Evolutionary conservation across 768 basidiomycete species (phyloP).

Genomic region (Russula emetica): DNA sequence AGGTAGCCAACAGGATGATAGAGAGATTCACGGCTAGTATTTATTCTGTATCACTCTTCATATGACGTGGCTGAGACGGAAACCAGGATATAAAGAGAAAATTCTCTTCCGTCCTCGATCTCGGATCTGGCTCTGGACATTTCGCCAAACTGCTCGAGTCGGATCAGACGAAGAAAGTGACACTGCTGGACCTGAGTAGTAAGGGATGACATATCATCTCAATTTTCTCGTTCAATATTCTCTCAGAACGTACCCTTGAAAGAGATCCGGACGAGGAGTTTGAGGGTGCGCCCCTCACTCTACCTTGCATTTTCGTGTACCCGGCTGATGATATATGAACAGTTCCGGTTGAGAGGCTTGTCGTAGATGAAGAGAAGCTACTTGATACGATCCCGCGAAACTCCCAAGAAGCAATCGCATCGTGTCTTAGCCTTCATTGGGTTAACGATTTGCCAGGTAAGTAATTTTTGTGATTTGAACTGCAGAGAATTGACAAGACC

Average conservation of each 20-base stretch:
- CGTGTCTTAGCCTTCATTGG: constrained; percentile 93
- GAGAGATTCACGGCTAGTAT: constrained; percentile 76
- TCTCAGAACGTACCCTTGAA: constrained; percentile 61
- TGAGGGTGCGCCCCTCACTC: constrained; percentile 50
- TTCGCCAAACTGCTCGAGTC: constrained; percentile 77
- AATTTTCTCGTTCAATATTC: constrained; percentile 12
- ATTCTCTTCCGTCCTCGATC: constrained; percentile 75
- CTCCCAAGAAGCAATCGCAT: constrained; percentile 89
- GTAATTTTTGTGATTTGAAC: constrained; percentile 18
- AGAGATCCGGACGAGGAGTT: constrained; percentile 78
- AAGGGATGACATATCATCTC: constrained; percentile 11
- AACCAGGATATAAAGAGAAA: constrained; percentile 84
- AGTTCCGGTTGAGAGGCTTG: constrained; percentile 77
- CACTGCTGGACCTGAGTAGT: constrained; percentile 90
- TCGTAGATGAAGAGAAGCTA: constrained; percentile 80
- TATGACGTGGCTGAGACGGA: constrained; percentile 13
- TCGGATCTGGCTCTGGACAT: constrained; percentile 90
- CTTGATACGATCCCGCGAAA: constrained; percentile 58
- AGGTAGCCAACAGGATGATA: constrained; percentile 85
- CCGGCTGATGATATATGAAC: neutral
- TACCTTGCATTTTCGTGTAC: constrained; percentile 5
- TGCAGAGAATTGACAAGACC: neutral
- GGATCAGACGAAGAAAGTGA: constrained; percentile 61
- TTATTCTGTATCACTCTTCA: constrained; percentile 13
- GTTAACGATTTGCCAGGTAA: constrained; percentile 93